Base-by-base conservation (phyloP, 305 asterid genomes). In the Fraxinus floribunda region DNA sequence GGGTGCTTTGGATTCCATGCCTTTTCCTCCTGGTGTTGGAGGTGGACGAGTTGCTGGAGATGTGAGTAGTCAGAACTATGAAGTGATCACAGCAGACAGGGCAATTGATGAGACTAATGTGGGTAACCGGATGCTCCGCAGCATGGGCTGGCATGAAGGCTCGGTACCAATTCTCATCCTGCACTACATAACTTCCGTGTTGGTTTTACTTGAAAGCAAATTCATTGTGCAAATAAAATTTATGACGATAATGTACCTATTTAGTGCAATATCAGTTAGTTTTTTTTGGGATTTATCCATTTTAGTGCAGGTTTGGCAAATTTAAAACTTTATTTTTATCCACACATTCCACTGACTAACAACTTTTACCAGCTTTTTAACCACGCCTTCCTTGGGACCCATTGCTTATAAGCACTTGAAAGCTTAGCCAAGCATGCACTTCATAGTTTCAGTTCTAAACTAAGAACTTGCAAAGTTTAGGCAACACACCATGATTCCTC, bases 71-170 rank as follows among this genome's bases (percentile, higher is more conserved):
- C 94, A 96, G 88, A 91, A 91, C 88, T 97, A 88, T 77, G 99
- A 97, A 22, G 96, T 97, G 83, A 97, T 93, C 84, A 91, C 97
- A 68, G 95, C 97, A 75, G 99, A 94, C 84, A 84, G 75, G 87
- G 99, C 97, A 66, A 90, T 97, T 62, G 99, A 94, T 83, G 99
- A 97, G 91, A 94, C 86, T 88, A 97, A 97, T 46, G 93, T 97
- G 79, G 99, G 99, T 80, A 97, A 97, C 82, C 93, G 98, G 84
- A 97, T 97, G 98, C 98, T 97, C 66, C 97, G 99, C 81, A 97
- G 76, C 97, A 97, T 97, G 99, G 99, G 99, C 84, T 97, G 98
- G 99, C 95, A 90, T 29, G 99, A 97, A 89, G 99, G 99, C 97
- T 93, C 88, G 99, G 99, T 97, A 97, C 93, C 93, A 81, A 88